Conservation (phyloP, 1,139 yeast genomes). For the Suhomyces anneliseae region DNA sequence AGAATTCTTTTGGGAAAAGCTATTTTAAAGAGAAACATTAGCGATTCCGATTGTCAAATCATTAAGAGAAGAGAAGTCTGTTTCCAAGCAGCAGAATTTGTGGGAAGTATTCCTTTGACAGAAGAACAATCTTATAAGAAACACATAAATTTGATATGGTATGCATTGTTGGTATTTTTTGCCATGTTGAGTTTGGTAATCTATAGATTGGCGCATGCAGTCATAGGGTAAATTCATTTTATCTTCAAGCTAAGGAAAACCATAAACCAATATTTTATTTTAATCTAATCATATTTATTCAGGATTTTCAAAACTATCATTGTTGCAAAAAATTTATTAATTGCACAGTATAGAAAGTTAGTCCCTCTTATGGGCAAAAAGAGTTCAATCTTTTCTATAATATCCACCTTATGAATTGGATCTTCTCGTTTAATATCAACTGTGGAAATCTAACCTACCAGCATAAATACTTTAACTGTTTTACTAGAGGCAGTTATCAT, state of each 20-base stretch:
- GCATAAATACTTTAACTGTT: no score
- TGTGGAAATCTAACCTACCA: no score
- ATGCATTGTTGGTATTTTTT: slow-evolving; percentile 6
- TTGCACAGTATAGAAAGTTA: no score
- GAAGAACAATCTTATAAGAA: slow-evolving; percentile 9
- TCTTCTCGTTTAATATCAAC: no score
- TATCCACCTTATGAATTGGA: no score
- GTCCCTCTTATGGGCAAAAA: no score
- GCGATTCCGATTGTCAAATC: slow-evolving; percentile 33
- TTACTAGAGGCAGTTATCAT: no score
- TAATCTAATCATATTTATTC: no score
- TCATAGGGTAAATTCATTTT: neutral
- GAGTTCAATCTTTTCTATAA: no score
- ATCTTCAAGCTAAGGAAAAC: neutral
- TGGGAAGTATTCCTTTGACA: slow-evolving; percentile 39
- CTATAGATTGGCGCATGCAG: slow-evolving; percentile 6
- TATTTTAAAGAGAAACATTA: slow-evolving; percentile 38
- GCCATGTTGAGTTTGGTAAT: slow-evolving; percentile 11
- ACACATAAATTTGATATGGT: slow-evolving; percentile 4
- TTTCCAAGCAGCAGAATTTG: slow-evolving; percentile 45
- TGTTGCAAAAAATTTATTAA: no score
- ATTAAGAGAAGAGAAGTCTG: slow-evolving; percentile 42
- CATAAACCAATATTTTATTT: no score
- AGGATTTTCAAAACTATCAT: no score
- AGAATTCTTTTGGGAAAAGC: slow-evolving; percentile 42